These are phyloP conservation scores for Kandelia obovata DNA, from an alignment of 345 rosid species.

Conservation along the genomic window DNA sequence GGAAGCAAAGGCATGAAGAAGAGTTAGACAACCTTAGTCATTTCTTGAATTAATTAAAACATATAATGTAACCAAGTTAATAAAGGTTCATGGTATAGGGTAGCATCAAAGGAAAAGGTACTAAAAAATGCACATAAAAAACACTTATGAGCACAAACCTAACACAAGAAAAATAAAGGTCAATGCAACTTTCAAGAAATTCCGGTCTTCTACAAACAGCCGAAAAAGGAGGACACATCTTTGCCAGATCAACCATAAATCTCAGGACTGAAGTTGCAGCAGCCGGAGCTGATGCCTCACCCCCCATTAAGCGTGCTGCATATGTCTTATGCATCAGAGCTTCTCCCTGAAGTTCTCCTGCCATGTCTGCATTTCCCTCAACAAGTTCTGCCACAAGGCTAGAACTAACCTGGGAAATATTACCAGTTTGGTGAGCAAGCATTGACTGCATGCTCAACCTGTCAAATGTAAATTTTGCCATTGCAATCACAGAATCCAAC, in stretches of 20 bases:
- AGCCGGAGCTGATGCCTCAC: slow-evolving; percentile 99
- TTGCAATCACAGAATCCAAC: slow-evolving; percentile 82
- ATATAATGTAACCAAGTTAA: not conserved
- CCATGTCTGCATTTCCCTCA: slow-evolving; percentile 83
- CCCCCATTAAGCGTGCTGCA: slow-evolving; percentile 98
- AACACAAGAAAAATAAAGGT: slow-evolving; percentile 91
- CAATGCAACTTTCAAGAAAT: slow-evolving; percentile 85
- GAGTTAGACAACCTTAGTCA: no score
- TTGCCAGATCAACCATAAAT: slow-evolving; percentile 99
- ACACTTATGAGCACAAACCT: slow-evolving; percentile 56
- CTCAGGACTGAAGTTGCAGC: slow-evolving; percentile 94
- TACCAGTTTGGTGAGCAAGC: slow-evolving; percentile 90
- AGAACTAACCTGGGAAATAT: slow-evolving; percentile 80
- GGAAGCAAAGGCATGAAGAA: no score
- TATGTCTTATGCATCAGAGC: slow-evolving; percentile 99
- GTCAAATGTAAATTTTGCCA: slow-evolving; percentile 97
- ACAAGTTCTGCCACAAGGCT: slow-evolving; percentile 92
- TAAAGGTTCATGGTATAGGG: not conserved
- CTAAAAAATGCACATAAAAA: slow-evolving; percentile 6
- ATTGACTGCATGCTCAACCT: slow-evolving; percentile 78
- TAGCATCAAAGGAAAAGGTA: slow-evolving; percentile 1
- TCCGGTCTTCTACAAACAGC: slow-evolving; percentile 90
- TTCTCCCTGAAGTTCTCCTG: slow-evolving; percentile 99
- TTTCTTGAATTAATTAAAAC: no score
- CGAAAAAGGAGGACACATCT: slow-evolving; percentile 94